Evolutionary conservation across 441 rosid species (phyloP).

Genomic region (Eruca vesicaria): DNA sequence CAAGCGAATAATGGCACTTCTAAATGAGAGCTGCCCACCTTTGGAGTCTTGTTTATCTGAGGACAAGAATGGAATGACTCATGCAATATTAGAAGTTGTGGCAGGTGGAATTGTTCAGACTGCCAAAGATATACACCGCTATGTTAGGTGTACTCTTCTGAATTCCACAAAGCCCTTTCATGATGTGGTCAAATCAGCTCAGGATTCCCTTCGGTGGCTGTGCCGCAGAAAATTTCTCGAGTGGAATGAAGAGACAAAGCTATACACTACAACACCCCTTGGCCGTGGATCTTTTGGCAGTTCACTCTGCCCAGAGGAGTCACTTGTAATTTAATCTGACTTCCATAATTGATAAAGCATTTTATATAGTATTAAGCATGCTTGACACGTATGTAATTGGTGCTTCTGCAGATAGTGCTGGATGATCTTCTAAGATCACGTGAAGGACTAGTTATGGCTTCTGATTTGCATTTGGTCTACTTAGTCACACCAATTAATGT

Average conservation of each 20-base stretch:
- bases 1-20: constrained; percentile 77
- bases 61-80: constrained; percentile 99
- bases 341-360: constrained; percentile 4
- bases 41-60: constrained; percentile 96
- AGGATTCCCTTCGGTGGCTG: constrained; percentile 98
- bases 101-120: constrained; percentile 99
- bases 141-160: constrained; percentile 96
- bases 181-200: constrained; percentile 97
- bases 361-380: constrained; percentile 18
- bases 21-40: constrained; percentile 84
- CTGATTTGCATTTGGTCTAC: constrained; percentile 96
- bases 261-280: constrained; percentile 90
- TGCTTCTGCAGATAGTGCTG: constrained; percentile 75
- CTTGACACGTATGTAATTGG: constrained; percentile 26
- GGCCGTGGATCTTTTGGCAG: constrained; percentile 99
- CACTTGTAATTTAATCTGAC: constrained; percentile 61
- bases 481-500: constrained; percentile 92
- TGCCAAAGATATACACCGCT: constrained; percentile 90
- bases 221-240: constrained; percentile 89
- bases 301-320: constrained; percentile 98
- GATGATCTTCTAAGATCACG: constrained; percentile 98
- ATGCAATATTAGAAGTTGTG: constrained; percentile 98
- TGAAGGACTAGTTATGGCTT: constrained; percentile 97
- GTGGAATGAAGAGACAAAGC: constrained; percentile 93
- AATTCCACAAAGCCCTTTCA: constrained; percentile 92